Percentiles rank a stretch among this genome's conserved stretches.
phyloP scores from a whole-genome alignment of 2,329 filamentous ascomycete species.

The Orbilia quercus region DNA sequence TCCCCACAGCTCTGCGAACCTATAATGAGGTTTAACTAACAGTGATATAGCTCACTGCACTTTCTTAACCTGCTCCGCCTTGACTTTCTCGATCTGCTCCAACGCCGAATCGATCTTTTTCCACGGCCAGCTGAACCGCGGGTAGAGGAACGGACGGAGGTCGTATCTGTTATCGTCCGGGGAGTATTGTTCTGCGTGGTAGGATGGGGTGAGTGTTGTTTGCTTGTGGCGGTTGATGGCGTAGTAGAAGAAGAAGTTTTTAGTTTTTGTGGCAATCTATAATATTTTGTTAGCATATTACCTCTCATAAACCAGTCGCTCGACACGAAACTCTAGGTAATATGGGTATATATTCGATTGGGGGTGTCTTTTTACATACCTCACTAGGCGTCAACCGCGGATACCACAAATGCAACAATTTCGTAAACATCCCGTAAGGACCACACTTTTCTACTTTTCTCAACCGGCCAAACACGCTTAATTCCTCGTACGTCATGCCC shows the following conservation, averaged over 20 bases:
- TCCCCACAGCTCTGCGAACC: too few relatives aligned
- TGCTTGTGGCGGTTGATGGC: conserved; percentile 75
- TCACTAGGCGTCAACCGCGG: conserved; percentile 63
- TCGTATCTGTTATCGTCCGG: conserved; percentile 65
- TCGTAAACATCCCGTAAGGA: conserved; percentile 66
- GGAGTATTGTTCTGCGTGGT: conserved; percentile 68
- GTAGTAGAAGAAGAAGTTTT: conserved; percentile 69
- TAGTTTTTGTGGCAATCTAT: conserved; percentile 66
- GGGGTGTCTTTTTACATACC: too few relatives aligned
- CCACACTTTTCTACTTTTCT: conserved; percentile 67
- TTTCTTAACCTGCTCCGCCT: conserved; percentile 58
- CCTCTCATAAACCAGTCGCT: conserved; percentile 9
- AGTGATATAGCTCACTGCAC: conserved; percentile 23
- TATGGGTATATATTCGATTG: too few relatives aligned
- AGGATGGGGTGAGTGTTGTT: conserved; percentile 70
- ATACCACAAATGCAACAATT: conserved; percentile 67
- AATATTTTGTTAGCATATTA: too few relatives aligned
- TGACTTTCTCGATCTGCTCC: conserved; percentile 61
- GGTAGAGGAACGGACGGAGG: conserved; percentile 65
- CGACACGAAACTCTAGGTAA: too few relatives aligned
- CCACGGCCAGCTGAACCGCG: conserved; percentile 64
- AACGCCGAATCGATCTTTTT: conserved; percentile 64
- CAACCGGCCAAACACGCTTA: conserved; percentile 64
- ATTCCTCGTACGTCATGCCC: conserved; percentile 69
- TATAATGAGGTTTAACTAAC: too few relatives aligned